Evolutionary conservation across 108 stramenopile genomes (phyloP), one percentile per base, ranked within the genome.

Genomic region (Aurantiochytrium sp.): DNA sequence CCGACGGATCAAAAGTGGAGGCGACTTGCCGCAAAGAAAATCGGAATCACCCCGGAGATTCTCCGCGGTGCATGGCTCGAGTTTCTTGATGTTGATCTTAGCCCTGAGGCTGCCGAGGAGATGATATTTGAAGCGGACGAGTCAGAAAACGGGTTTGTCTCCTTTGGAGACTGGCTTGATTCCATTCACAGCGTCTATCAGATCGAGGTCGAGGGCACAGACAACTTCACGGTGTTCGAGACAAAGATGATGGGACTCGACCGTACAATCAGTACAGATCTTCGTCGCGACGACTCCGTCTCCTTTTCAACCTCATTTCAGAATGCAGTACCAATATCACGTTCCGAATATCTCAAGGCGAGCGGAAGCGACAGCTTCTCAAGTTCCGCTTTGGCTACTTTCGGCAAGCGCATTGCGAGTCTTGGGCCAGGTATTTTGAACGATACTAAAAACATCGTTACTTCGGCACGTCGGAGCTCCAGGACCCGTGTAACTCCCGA

Each of bases 101-200:
- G 49, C 76, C 51, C n/a, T 6, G 76, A 83, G 51, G 76, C 76
- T 2, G 45, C 49, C 0, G 49, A 83, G 23, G 76, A 83, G 51
- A 83, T 83, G 76, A 53, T 83, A 12, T 83, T 83, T 45, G 76
- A 83, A 45, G 76, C 76, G 8, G 76, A 83, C 51, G n/a, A 21
- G 45, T 47, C 45, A 8, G 76, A 83, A 35, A 25, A 53, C n/a
- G 76, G 76, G 1, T 83, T 53, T 83, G 23, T 83, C 25, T 83
- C 76, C 19, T 83, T 83, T 53, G 6, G 10, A 12, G 51, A 53
- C 51, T 83, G 76, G 76, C 45, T 83, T 12, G 76, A 47, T 6
- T 53, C 76, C 1, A 83, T 83, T 4, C n/a, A 47, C 28, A 53
- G 49, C 25, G 76, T 83, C 2, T 28, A 83, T 23, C 76, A 53